These are phyloP conservation scores for Neofusicoccum ribis DNA, from an alignment of 2,329 filamentous ascomycete genomes.

Conservation along the genomic window DNA sequence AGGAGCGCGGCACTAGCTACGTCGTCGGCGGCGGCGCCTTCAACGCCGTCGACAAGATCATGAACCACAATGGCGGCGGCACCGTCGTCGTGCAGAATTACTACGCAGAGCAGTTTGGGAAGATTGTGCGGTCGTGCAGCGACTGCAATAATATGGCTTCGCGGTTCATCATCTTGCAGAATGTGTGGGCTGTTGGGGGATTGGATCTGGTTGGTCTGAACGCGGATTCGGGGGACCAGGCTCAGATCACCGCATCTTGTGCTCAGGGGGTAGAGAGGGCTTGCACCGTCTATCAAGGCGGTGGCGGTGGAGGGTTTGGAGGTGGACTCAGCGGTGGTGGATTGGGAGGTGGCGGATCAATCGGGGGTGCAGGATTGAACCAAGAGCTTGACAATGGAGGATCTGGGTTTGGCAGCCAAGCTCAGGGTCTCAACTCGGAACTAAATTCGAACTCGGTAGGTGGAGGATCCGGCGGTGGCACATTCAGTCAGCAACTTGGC, in stretches of 20 bases:
- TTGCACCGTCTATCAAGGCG: background rate
- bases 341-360: background rate
- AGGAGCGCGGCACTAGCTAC: background rate
- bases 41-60: constrained; percentile 31
- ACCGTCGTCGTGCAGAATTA: background rate
- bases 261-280: background rate
- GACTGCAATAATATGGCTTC: background rate
- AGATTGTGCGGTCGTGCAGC: background rate
- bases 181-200: background rate
- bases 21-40: constrained; percentile 31
- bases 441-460: too few species aligned
- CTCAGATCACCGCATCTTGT: background rate
- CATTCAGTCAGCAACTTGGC: background rate
- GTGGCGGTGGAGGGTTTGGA: background rate
- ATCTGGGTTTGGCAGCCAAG: too few species aligned
- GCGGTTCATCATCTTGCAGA: background rate
- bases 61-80: background rate
- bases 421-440: too few species aligned
- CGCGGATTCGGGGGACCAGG: background rate
- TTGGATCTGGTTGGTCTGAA: background rate
- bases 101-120: background rate
- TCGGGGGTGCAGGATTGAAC: too few species aligned
- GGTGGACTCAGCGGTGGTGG: background rate
- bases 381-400: too few species aligned
- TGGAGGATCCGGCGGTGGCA: too few species aligned